Evolutionary conservation across 306 rosid species (phyloP).

Genomic region (Coriaria nepalensis): DNA sequence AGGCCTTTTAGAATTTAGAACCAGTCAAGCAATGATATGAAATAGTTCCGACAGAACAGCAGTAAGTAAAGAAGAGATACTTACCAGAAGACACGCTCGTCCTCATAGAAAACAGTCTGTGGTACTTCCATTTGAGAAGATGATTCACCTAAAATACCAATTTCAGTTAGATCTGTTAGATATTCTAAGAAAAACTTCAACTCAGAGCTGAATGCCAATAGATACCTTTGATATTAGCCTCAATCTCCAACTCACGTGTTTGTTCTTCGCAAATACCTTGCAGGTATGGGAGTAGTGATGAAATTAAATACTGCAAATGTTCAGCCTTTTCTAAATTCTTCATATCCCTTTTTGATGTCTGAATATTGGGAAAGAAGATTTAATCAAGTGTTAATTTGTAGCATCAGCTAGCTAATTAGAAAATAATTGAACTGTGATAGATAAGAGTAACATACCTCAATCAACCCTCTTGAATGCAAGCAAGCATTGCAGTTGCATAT

Average conservation of each 20-base stretch:
- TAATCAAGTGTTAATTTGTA: slow-evolving; percentile 9
- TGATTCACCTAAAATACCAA: slow-evolving; percentile 29
- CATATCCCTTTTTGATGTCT: slow-evolving; percentile 46
- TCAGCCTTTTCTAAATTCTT: slow-evolving; percentile 30
- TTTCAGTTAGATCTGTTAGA: slow-evolving; percentile 7
- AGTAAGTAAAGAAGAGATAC: slow-evolving; percentile 19
- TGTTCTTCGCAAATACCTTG: slow-evolving; percentile 54
- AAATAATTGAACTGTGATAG: no score
- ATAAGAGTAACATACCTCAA: slow-evolving; percentile 36
- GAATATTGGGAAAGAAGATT: slow-evolving; percentile 14
- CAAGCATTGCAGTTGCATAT: slow-evolving; percentile 77
- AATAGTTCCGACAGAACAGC: no score
- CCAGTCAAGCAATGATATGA: no score
- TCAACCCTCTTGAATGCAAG: slow-evolving; percentile 42
- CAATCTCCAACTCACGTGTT: slow-evolving; percentile 43
- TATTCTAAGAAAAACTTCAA: slow-evolving; percentile 12
- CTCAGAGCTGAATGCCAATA: slow-evolving; percentile 15
- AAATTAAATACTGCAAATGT: slow-evolving; percentile 30
- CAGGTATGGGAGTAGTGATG: slow-evolving; percentile 37
- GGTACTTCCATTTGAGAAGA: slow-evolving; percentile 29
- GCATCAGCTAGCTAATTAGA: not conserved
- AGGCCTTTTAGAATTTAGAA: no score
- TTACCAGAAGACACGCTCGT: slow-evolving; percentile 75
- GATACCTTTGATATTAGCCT: slow-evolving; percentile 55
- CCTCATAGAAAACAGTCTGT: slow-evolving; percentile 35